A percentile compares a stretch with the other conserved stretches of the same genome.
phyloP scores from a whole-genome alignment of 2,329 filamentous ascomycete genomes.

The Fusarium bactridioides region DNA sequence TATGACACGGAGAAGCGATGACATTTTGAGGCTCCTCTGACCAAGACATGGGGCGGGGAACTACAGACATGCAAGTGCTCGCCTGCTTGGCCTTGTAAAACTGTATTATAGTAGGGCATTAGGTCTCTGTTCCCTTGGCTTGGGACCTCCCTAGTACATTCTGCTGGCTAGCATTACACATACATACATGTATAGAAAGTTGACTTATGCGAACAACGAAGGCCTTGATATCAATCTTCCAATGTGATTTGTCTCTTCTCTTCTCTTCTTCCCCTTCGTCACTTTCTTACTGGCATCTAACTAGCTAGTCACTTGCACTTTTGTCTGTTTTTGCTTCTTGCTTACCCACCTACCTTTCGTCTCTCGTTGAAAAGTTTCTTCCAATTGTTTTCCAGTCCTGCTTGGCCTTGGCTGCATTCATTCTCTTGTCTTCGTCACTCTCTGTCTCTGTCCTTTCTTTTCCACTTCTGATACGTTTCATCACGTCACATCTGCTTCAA shows the following conservation, averaged over 20 bases:
- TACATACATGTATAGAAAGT: neutral
- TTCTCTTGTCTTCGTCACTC: constrained; percentile 17
- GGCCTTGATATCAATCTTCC: constrained; percentile 24
- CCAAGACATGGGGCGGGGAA: constrained; percentile 32
- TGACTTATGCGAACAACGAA: constrained; percentile 30
- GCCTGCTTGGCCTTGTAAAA: neutral
- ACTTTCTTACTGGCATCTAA: neutral
- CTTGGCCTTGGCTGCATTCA: constrained; percentile 32
- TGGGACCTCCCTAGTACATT: neutral
- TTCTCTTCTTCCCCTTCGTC: neutral
- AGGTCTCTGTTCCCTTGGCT: constrained; percentile 5
- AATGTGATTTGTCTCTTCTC: constrained; percentile 23
- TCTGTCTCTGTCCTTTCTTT: neutral
- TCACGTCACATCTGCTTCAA: constrained; percentile 3
- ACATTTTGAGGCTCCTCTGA: constrained; percentile 32
- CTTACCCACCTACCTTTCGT: constrained; percentile 23
- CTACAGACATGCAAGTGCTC: constrained; percentile 8
- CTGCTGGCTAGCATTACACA: neutral
- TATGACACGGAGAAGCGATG: constrained; percentile 8
- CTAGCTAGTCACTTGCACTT: neutral
- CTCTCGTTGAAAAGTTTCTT: constrained; percentile 13
- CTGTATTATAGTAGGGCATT: neutral
- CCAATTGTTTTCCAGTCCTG: constrained; percentile 26
- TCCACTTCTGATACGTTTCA: neutral
- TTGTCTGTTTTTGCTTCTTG: constrained; percentile 21